Base-by-base conservation (phyloP, 306 rosid species). In the Quercus gilva region DNA sequence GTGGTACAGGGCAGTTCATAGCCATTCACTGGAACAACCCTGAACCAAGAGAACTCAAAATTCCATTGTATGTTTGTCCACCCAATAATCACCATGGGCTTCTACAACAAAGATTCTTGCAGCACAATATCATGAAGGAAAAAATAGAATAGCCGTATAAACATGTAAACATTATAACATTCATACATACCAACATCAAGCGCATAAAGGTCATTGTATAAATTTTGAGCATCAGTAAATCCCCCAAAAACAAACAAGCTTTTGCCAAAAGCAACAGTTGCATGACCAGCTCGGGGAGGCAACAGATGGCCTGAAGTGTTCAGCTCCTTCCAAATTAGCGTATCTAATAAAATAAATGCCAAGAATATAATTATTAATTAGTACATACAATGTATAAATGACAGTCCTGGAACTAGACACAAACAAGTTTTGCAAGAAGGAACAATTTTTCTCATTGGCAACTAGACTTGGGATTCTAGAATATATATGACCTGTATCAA, bases 201-300 rank as follows among this genome's bases (percentile, higher is more conserved):
- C 91, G 88, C 81, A 81, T 88, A 86, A 26, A 96, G 90, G 86
- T 96, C 99, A 72, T 86, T 90, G 86, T 91, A 93, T 20, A 96
- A 88, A 84, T 92, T 93, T 90, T 90, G 99, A 29, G 97, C 93
- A 41, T 96, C 98, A 11, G 99, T 90, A 75, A 96, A 96, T 79
- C 99, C 99, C 76, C 99, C 99, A 59, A 96, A 96, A 65, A 96
- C 97, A 84, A 93, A 91, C 89, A 96, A 86, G 85, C 83, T 87
- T 86, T 84, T 96, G 81, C 94, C 98, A 74, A 93, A 91, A 75
- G 96, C 82, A 86, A 93, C 92, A 18, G 99, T 87, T 18, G 94
- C 88, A 80, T 96, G 99, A 85, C 99, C 99, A 67, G 97, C 99
- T 79, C 98, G 97, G 60, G 98, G 96, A 19, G 96, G 80, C 84